Base-by-base conservation (phyloP, 1,139 yeast species). In the Saccharomyces hybrid region DNA sequence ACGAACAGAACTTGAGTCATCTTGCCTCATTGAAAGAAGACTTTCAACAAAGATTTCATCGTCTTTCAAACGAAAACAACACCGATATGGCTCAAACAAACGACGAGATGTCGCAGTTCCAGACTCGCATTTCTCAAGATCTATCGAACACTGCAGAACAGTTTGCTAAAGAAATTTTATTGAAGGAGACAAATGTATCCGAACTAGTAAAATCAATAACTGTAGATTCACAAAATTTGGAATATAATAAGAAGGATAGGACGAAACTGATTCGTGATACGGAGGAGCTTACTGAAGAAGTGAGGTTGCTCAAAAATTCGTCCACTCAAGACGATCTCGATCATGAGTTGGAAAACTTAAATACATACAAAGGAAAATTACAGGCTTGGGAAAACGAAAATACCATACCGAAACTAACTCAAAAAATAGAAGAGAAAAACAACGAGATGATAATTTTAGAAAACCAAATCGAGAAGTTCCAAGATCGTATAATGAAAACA, bases 401-500 rank as follows among this genome's bases (percentile, higher is more conserved):
- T 41, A 70, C 71, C 11, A 54, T 76, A 2, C 69, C 70, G 1
- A 58, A 60, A 0, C 58, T 79, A 1, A 74, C 71, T 3, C 57
- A 62, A 4, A 71, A 75, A n/a, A 74, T 84, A 0, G 70, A 72
- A 7, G 58, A 62, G 0, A 73, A 78, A 9, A 79, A 78, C 52
- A 62, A 67, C 1, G 67, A 71, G 46, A 69, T 85, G 6, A 55
- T 70, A 0, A 62, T 68, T 7, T 55, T 81, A 13, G 95, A 86
- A 59, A 69, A 66, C 29, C 80, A 81, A 27, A 63, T 82, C 23
- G 95, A 87, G 11, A 75, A 75, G 0, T 61, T 83, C 25, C 79
- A 80, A 54, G 75, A 75, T 23, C 77, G 79, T 47, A 73, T 87
- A 6, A 69, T 79, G 5, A 68, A 73, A 16, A 77, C 80, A 16